Conservation (phyloP, 495 filamentous ascomycete species). For the Penicillium macrosclerotiorum region DNA sequence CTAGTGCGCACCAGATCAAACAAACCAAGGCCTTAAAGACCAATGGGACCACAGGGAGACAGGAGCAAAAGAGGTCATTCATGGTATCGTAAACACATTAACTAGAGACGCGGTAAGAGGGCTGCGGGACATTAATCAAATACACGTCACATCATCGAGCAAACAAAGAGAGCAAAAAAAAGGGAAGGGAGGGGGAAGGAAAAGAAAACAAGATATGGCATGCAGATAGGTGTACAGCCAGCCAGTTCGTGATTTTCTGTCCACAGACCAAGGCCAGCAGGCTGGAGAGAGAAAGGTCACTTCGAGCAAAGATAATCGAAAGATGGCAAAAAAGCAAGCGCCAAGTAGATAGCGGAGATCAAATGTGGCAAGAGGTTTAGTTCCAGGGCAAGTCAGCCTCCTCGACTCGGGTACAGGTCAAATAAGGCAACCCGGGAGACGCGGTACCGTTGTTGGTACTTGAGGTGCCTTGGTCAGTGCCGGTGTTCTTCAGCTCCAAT, state of each 20-base stretch:
- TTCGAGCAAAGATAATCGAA: slow-evolving; percentile 1
- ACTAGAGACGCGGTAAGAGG: neutral
- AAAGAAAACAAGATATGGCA: too few species aligned
- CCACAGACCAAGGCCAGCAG: slow-evolving; percentile 17
- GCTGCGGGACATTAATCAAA: slow-evolving; percentile 13
- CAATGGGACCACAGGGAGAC: too few species aligned
- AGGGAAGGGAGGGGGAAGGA: too few species aligned
- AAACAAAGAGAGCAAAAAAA: too few species aligned
- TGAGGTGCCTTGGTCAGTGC: slow-evolving; percentile 14
- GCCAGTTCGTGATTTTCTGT: neutral
- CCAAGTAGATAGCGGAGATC: neutral
- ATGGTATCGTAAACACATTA: slow-evolving; percentile 26
- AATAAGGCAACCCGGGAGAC: slow-evolving; percentile 56
- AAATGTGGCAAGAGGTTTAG: slow-evolving; percentile 23
- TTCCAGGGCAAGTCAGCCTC: slow-evolving; percentile 79
- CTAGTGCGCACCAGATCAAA: too few species aligned
- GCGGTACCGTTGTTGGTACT: slow-evolving; percentile 19
- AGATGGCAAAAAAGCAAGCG: neutral
- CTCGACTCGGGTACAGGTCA: slow-evolving; percentile 76
- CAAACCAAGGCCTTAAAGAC: too few species aligned
- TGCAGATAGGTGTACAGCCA: slow-evolving; percentile 6
- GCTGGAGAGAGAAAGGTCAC: neutral
- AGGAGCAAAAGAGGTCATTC: slow-evolving; percentile 16
- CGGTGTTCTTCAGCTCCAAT: slow-evolving; percentile 61
- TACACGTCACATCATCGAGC: slow-evolving; percentile 17